Conservation (phyloP, 2,329 filamentous ascomycete species). For the Blastomyces parvus region DNA sequence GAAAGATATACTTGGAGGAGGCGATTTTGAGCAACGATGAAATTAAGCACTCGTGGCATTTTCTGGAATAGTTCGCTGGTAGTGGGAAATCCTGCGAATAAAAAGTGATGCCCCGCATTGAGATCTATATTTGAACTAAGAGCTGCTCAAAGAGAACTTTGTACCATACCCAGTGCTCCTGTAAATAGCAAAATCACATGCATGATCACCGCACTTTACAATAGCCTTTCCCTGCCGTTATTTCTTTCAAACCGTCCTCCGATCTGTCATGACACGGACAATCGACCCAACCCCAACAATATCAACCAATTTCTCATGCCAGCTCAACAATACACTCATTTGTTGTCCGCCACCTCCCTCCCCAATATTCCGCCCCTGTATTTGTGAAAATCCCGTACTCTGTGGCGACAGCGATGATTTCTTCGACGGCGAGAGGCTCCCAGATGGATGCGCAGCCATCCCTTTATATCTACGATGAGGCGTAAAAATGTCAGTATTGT, state of each 20-base stretch:
- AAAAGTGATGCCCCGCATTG: not conserved
- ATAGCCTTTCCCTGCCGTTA: not conserved
- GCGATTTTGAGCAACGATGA: constrained; percentile 19
- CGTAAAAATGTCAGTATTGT: not conserved
- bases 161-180: not conserved
- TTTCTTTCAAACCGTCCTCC: constrained; percentile 63
- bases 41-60: not conserved
- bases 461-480: constrained; percentile 64
- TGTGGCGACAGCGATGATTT: constrained; percentile 54
- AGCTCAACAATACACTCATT: constrained; percentile 95
- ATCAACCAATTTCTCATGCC: constrained; percentile 98
- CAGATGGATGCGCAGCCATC: constrained; percentile 49
- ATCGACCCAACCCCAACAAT: constrained; percentile 87
- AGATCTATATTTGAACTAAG: not conserved
- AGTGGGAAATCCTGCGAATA: not conserved
- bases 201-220: not conserved
- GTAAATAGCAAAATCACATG: constrained; percentile 1
- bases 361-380: constrained; percentile 48
- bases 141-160: not conserved
- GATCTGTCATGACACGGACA: constrained; percentile 90
- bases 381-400: constrained; percentile 79
- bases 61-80: not conserved
- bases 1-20: constrained; percentile 62
- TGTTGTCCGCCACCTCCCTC: constrained; percentile 67
- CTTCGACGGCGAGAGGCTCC: constrained; percentile 41